Conservation (phyloP, 2,329 filamentous ascomycete species). For the Zalaria obscura region DNA sequence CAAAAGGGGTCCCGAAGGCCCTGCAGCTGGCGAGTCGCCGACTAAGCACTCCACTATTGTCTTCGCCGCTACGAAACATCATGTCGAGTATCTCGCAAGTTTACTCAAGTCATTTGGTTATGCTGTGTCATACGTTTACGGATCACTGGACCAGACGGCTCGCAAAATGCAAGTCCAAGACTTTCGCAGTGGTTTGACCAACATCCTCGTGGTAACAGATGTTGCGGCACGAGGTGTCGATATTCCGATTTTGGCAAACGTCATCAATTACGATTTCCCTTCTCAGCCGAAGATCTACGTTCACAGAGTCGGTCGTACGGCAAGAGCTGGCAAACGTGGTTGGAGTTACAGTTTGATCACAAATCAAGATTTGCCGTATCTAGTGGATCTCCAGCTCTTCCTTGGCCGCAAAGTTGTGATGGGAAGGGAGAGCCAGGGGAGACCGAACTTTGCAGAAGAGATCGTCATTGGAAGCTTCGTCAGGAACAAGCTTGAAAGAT, state of each 20-base stretch:
- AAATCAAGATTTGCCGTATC: slow-evolving; percentile 77
- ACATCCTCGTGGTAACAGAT: slow-evolving; percentile 90
- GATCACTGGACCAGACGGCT: slow-evolving; percentile 84
- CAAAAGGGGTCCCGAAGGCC: slow-evolving; percentile 43
- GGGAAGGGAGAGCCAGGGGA: slow-evolving; percentile 47
- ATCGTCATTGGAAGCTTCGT: slow-evolving; percentile 68
- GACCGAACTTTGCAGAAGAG: slow-evolving; percentile 63
- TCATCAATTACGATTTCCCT: slow-evolving; percentile 98
- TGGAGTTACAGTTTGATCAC: slow-evolving; percentile 92
- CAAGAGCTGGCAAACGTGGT: slow-evolving; percentile 78
- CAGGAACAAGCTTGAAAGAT: slow-evolving; percentile 57
- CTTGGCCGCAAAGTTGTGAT: slow-evolving; percentile 71
- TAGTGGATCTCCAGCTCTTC: slow-evolving; percentile 89
- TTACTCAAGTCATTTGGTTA: slow-evolving; percentile 74
- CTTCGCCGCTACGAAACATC: slow-evolving; percentile 90
- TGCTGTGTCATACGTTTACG: slow-evolving; percentile 86
- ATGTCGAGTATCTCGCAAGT: slow-evolving; percentile 81
- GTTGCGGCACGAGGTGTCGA: slow-evolving; percentile 94
- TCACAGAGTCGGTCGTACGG: slow-evolving; percentile 89
- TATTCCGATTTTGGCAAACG: slow-evolving; percentile 89
- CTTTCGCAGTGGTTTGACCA: slow-evolving; percentile 70
- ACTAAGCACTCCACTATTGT: slow-evolving; percentile 88
- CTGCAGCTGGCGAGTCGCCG: slow-evolving; percentile 51
- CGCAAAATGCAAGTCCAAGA: slow-evolving; percentile 84
- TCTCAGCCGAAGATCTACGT: slow-evolving; percentile 95